phyloP scores from a whole-genome alignment of 2,329 filamentous ascomycete species.

The Colletotrichum aenigma region DNA sequence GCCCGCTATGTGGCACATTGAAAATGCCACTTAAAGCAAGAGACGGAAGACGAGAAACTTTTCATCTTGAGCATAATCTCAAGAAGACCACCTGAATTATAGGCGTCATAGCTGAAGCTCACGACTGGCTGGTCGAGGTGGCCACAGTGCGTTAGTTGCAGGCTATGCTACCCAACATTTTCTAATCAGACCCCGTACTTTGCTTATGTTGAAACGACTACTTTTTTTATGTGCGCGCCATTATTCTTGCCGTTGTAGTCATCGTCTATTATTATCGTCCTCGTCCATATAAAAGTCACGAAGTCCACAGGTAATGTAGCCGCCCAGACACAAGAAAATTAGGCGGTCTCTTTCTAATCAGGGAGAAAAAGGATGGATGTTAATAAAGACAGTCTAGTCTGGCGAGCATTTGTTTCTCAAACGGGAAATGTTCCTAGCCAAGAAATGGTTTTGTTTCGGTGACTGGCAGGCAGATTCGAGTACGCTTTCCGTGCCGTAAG shows the following conservation, averaged over 20 bases:
- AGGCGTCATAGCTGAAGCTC: neutral
- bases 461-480: neutral
- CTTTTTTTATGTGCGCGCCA: too few relatives aligned
- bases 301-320: too few relatives aligned
- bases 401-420: neutral
- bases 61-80: fast-evolving
- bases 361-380: neutral
- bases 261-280: too few relatives aligned
- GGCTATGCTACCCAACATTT: neutral
- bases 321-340: too few relatives aligned
- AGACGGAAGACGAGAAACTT: neutral
- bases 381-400: neutral
- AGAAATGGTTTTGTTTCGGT: neutral
- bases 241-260: too few relatives aligned
- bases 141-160: neutral
- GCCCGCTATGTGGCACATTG: too few relatives aligned
- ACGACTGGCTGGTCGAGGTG: neutral
- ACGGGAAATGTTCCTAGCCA: neutral
- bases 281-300: too few relatives aligned
- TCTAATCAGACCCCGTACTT: neutral
- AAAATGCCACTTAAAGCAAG: too few relatives aligned
- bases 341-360: neutral
- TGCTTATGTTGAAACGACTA: too few relatives aligned
- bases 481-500: neutral
- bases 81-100: neutral